Conservation (phyloP, 2,329 filamentous ascomycete species). For the Phaeosphaeriaceae sp. region DNA sequence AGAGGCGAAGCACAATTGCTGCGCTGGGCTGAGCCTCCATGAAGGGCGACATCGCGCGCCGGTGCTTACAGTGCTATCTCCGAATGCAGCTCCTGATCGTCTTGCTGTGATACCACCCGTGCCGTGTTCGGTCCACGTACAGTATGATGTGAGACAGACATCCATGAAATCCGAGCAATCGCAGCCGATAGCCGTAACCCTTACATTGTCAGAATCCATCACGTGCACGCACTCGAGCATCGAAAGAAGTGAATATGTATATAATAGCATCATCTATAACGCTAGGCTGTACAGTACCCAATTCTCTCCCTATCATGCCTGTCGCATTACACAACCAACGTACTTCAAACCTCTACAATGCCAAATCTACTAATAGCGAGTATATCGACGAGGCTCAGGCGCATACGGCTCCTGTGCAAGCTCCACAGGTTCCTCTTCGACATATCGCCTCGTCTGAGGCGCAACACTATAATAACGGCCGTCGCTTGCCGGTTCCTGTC, state of each 20-base stretch:
- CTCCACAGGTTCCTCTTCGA: conserved; percentile 48
- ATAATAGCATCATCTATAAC: neutral
- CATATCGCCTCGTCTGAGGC: conserved; percentile 46
- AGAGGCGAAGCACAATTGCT: no score
- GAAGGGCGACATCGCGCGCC: neutral
- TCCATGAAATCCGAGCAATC: neutral
- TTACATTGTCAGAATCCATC: neutral
- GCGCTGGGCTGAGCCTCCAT: no score
- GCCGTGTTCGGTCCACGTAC: neutral
- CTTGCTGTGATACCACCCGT: neutral
- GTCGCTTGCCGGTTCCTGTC: conserved; percentile 41
- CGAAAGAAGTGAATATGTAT: neutral
- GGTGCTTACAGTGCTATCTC: neutral
- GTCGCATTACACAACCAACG: neutral
- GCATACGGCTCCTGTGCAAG: conserved; percentile 36
- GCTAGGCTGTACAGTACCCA: neutral
- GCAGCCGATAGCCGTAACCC: neutral
- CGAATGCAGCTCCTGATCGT: neutral
- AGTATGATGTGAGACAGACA: conserved; percentile 1
- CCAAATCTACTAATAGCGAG: conserved; percentile 37
- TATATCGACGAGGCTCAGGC: conserved; percentile 41
- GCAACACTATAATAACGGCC: conserved; percentile 40
- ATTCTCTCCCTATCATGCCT: neutral
- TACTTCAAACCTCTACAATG: neutral
- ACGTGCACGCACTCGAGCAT: neutral